Base-by-base conservation (phyloP, 2,329 filamentous ascomycete species). In the Aureobasidium sp. region DNA sequence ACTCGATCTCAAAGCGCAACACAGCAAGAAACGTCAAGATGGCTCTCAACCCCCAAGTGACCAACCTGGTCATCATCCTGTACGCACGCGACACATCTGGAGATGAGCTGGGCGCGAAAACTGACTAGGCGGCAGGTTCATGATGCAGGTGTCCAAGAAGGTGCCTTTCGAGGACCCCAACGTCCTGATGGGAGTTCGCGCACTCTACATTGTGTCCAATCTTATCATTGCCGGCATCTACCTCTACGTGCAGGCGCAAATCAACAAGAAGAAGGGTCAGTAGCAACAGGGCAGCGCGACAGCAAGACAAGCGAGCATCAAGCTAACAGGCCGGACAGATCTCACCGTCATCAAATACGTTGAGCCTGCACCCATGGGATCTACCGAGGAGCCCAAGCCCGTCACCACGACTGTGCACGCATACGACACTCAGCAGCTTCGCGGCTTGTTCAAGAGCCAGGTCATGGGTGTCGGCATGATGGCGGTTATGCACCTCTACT, bases 311-410 rank as follows among this genome's bases (percentile, higher is more conserved):
- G 51, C 25, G 9, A 42, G 41, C n/a, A 25, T 41, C 25, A 37
- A 45, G 37, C 62, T 65, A 42, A 65, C 34, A 12, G 25, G 34
- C 31, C 29, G 6, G 17, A 37, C 57, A 97, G 94, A 99, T 75
- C 84, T 97, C 79, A 96, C 92, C 27, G 96, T 94, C 3, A 87
- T 99, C 74, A 97, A 99, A 80, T 99, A 99, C 79, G 92, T 99
- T 75, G 94, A 99, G 81, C 93, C 92, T 48, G 85, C 94, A 5
- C 87, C 91, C 48, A 90, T 97, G 87, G 94, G 94, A 70, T 95
- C 90, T 70, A 85, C 87, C 72, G 94, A 97, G 77, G 92, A 97
- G 79, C 87, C 89, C 75, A 97, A 97, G 79, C 90, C 96, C 70
- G 89, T 97, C 70, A 97, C 93, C 63, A 99, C 94, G 66, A 99